phyloP scores from a whole-genome alignment of 2,329 filamentous ascomycete species.

The Bipolaris sorokiniana region DNA sequence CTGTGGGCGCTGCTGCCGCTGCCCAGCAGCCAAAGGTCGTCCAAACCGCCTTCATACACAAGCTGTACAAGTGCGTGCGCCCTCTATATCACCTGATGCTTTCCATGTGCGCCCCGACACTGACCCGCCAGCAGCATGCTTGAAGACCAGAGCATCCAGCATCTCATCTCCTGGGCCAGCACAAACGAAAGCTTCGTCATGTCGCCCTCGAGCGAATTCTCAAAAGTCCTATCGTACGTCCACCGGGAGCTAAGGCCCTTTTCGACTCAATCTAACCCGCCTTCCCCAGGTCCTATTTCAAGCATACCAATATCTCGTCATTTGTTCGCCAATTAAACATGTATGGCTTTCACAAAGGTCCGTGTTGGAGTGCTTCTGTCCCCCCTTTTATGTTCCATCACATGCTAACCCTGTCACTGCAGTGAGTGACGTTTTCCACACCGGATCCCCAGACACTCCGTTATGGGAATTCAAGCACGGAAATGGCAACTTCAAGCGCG shows the following conservation, averaged over 20 bases:
- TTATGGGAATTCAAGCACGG: constrained; percentile 99
- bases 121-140: constrained; percentile 75
- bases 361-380: constrained; percentile 11
- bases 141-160: constrained; percentile 89
- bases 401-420: constrained; percentile 13
- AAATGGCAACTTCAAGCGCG: constrained; percentile 94
- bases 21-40: constrained; percentile 96
- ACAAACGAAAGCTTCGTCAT: constrained; percentile 98
- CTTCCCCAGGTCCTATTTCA: constrained; percentile 85
- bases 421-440: constrained; percentile 99
- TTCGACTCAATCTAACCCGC: constrained; percentile 31
- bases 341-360: constrained; percentile 99
- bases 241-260: constrained; percentile 32
- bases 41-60: constrained; percentile 98
- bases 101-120: constrained; percentile 19
- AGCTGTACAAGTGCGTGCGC: constrained; percentile 86
- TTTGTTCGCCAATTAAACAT: constrained; percentile 98
- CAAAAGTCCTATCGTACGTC: constrained; percentile 93
- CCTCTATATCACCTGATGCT: not conserved
- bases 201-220: constrained; percentile 96
- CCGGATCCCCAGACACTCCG: constrained; percentile 87
- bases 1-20: constrained; percentile 68
- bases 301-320: constrained; percentile 98
- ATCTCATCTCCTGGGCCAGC: constrained; percentile 94
- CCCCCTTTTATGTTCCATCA: not conserved